Evolutionary conservation across 345 rosid species (phyloP).

Genomic region (Turritis glabra): DNA sequence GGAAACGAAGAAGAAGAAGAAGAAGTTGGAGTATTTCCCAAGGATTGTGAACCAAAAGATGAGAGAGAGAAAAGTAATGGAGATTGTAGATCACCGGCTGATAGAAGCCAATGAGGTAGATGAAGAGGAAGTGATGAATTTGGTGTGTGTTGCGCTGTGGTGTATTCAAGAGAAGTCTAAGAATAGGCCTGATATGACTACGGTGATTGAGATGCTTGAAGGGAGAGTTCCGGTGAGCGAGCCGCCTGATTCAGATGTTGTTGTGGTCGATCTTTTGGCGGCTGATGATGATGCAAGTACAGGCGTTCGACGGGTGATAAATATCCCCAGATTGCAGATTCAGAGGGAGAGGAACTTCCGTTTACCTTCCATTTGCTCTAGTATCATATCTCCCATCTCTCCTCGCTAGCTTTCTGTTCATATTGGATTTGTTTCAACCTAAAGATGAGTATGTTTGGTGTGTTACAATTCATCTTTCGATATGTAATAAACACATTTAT

Average conservation of each 20-base stretch:
- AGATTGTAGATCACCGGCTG: constrained; percentile 63
- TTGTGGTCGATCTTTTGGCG: constrained; percentile 63
- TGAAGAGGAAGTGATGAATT: constrained; percentile 58
- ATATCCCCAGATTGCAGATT: constrained; percentile 29
- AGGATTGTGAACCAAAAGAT: constrained; percentile 61
- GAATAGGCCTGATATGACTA: constrained; percentile 69
- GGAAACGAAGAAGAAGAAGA: constrained; percentile 27
- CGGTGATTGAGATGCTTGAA: constrained; percentile 83
- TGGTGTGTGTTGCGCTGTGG: constrained; percentile 73
- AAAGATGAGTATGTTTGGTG: background rate
- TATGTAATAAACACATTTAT: background rate
- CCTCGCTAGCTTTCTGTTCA: constrained; percentile 48
- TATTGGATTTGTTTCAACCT: background rate
- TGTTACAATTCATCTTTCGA: background rate
- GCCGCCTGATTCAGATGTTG: constrained; percentile 73
- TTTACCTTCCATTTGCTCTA: constrained; percentile 41
- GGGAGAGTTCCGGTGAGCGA: constrained; percentile 58
- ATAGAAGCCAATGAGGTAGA: constrained; percentile 47
- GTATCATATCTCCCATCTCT: constrained; percentile 58
- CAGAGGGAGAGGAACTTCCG: constrained; percentile 29
- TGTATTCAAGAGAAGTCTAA: constrained; percentile 76
- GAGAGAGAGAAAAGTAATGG: constrained; percentile 67
- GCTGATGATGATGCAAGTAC: constrained; percentile 43
- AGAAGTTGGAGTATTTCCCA: constrained; percentile 66
- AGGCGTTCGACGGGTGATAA: constrained; percentile 16